A percentile compares a stretch with the other conserved stretches of the same genome.
These are phyloP conservation scores for Lenzites betulinus DNA, from an alignment of 768 basidiomycete genomes.

Conservation along the genomic window DNA sequence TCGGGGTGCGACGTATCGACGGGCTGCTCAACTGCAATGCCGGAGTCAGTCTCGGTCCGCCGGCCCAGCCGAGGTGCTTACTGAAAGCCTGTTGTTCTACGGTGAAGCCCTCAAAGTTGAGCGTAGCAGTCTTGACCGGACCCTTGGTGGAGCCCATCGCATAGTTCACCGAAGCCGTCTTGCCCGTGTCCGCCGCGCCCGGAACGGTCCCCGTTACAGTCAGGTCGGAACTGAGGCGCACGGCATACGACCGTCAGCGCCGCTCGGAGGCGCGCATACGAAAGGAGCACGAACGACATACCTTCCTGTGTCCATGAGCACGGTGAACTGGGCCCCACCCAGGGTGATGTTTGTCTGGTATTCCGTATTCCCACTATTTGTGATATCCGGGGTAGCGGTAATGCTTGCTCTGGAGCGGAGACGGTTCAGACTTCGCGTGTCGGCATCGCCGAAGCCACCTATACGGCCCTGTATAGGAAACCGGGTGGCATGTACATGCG, in stretches of 20 bases:
- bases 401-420: constrained; percentile 27
- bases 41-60: constrained; percentile 24
- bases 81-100: constrained; percentile 33
- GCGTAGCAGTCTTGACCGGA: constrained; percentile 29
- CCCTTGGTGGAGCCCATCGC: constrained; percentile 29
- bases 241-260: not conserved
- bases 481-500: constrained; percentile 16
- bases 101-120: constrained; percentile 30
- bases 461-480: constrained; percentile 21
- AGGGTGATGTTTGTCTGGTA: constrained; percentile 34
- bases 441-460: constrained; percentile 3
- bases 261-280: not conserved
- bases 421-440: not conserved
- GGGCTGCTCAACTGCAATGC: constrained; percentile 21
- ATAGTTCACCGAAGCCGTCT: constrained; percentile 25
- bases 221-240: constrained; percentile 31
- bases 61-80: not conserved
- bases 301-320: constrained; percentile 37
- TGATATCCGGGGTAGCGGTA: constrained; percentile 22
- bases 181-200: constrained; percentile 28
- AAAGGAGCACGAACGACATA: constrained; percentile 6
- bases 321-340: constrained; percentile 26
- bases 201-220: constrained; percentile 30
- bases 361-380: constrained; percentile 28
- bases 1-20: constrained; percentile 22